Evolutionary conservation across 148 eudicot species (phyloP).

Genomic region (Spergularia marina): DNA sequence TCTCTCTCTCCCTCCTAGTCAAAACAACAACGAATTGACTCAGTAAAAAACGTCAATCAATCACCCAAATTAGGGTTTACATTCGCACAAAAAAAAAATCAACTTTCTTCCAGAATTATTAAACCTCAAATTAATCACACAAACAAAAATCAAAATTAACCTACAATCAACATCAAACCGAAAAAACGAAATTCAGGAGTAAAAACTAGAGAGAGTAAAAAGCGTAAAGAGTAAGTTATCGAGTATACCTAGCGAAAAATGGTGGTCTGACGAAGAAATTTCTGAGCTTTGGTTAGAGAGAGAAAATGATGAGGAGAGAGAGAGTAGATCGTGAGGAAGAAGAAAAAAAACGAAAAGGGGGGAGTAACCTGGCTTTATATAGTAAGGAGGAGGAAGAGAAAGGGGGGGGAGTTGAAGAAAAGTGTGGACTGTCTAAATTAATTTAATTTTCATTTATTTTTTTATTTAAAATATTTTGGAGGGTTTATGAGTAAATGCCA

Average conservation of each 20-base stretch:
- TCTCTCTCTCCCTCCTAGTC: neutral
- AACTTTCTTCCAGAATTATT: neutral
- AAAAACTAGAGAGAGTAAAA: neutral
- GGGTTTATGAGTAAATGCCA: neutral
- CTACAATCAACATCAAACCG: neutral
- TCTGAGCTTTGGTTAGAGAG: neutral
- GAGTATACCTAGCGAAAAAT: neutral
- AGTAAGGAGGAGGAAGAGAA: slow-evolving; percentile 17
- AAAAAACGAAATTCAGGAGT: neutral
- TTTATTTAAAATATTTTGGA: neutral
- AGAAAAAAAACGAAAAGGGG: neutral
- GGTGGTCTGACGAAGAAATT: neutral
- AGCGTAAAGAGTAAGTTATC: neutral
- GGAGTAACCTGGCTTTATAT: neutral
- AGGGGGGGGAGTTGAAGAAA: too few species aligned
- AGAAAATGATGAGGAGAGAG: slow-evolving; percentile 2
- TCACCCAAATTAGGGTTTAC: slow-evolving; percentile 26
- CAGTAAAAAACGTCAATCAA: slow-evolving; percentile 33
- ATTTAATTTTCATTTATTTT: neutral
- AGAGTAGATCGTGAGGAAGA: slow-evolving; percentile 21
- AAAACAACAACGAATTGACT: slow-evolving; percentile 11
- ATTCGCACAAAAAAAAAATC: neutral
- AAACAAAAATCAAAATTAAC: neutral
- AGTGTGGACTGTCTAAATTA: too few species aligned
- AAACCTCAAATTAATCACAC: too few species aligned